Evolutionary conservation across 257 asterid genomes (phyloP).

Genomic region (Forsythia suspensa): DNA sequence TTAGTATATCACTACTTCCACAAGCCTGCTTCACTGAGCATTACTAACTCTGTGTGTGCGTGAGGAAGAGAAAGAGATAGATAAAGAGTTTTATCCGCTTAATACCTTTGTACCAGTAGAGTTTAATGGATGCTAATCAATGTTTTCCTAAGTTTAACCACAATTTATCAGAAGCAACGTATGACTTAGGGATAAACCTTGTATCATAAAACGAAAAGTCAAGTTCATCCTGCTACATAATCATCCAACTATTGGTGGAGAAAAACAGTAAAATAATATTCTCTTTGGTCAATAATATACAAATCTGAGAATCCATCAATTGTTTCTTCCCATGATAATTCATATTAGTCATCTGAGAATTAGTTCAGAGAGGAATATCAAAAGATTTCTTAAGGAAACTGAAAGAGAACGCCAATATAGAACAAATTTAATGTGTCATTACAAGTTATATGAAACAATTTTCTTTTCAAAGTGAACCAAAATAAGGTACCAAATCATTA

Average conservation of each 20-base stretch:
- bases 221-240: slow-evolving; percentile 36
- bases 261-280: slow-evolving; percentile 11
- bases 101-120: slow-evolving; percentile 29
- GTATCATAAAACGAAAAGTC: slow-evolving; percentile 20
- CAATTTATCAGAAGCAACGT: slow-evolving; percentile 9
- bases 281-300: slow-evolving; percentile 17
- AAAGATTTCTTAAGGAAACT: not conserved
- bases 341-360: not conserved
- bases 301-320: slow-evolving; percentile 22
- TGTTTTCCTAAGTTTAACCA: slow-evolving; percentile 23
- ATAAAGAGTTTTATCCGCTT: slow-evolving; percentile 16
- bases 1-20: slow-evolving; percentile 37
- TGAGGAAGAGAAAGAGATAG: slow-evolving; percentile 14
- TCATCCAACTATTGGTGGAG: slow-evolving; percentile 19
- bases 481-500: not conserved
- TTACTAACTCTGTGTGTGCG: not conserved
- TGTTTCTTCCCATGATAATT: slow-evolving; percentile 5
- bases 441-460: not conserved
- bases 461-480: not conserved
- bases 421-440: not conserved
- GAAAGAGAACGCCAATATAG: not conserved
- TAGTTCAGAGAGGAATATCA: not conserved
- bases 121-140: slow-evolving; percentile 36
- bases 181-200: slow-evolving; percentile 7
- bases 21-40: slow-evolving; percentile 49